These are phyloP conservation scores for Fusarium sororula DNA, from an alignment of 2,329 filamentous ascomycete species.

Conservation along the genomic window DNA sequence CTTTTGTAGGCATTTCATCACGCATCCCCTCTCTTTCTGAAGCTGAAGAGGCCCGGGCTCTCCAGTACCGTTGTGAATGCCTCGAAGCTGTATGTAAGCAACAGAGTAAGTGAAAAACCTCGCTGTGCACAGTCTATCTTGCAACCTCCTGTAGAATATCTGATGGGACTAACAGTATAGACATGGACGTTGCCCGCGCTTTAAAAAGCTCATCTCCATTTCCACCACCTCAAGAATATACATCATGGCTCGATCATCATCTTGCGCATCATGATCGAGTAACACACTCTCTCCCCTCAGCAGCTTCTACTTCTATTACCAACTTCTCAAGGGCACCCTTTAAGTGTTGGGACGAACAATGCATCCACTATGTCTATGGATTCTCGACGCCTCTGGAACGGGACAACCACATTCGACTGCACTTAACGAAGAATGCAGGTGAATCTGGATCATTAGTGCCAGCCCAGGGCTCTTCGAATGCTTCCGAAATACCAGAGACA, in stretches of 20 bases:
- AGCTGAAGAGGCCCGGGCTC: slow-evolving; percentile 63
- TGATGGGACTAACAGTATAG: slow-evolving; percentile 38
- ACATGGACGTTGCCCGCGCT: slow-evolving; percentile 45
- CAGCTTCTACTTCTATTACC: slow-evolving; percentile 13
- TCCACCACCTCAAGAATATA: slow-evolving; percentile 57
- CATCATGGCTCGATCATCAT: slow-evolving; percentile 63
- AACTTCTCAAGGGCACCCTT: slow-evolving; percentile 46
- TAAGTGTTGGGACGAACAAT: slow-evolving; percentile 65
- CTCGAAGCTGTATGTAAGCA: slow-evolving; percentile 61
- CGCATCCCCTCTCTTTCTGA: slow-evolving; percentile 59
- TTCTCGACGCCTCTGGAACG: slow-evolving; percentile 61
- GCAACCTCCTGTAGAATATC: neutral
- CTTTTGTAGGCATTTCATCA: slow-evolving; percentile 40
- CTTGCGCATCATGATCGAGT: slow-evolving; percentile 59
- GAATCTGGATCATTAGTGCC: slow-evolving; percentile 56
- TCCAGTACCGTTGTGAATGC: slow-evolving; percentile 68
- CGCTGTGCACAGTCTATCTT: neutral
- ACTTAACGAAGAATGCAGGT: slow-evolving; percentile 52
- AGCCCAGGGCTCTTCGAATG: slow-evolving; percentile 16
- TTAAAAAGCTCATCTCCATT: slow-evolving; percentile 42
- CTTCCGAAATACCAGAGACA: slow-evolving; percentile 21
- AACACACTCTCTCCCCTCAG: slow-evolving; percentile 47
- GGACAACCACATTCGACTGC: slow-evolving; percentile 60
- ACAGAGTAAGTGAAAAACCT: slow-evolving; percentile 42
- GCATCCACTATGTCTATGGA: slow-evolving; percentile 67